These are phyloP conservation scores for Myxozyma lipomycoides DNA, from an alignment of 805 yeast species.

Conservation along the genomic window DNA sequence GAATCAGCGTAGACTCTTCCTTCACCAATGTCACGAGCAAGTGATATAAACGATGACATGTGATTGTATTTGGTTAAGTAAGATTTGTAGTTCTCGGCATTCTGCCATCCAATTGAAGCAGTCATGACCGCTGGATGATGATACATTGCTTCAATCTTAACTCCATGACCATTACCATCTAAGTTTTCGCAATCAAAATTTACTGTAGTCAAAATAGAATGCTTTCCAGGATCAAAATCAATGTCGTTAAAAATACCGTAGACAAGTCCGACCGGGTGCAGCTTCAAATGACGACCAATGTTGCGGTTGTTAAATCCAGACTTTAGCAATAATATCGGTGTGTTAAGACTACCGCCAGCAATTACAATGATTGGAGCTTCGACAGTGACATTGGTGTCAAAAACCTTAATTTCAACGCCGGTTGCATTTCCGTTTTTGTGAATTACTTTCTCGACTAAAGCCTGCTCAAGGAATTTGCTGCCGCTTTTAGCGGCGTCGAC, in stretches of 20 bases:
- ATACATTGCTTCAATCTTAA: conserved; percentile 48
- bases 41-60: conserved; percentile 42
- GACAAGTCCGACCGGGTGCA: conserved; percentile 47
- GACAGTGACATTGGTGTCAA: conserved; percentile 32
- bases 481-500: conserved; percentile 47
- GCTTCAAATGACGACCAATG: conserved; percentile 50
- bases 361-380: conserved; percentile 46
- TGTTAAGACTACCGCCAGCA: conserved; percentile 47
- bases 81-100: conserved; percentile 38
- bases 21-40: conserved; percentile 46
- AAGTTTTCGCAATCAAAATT: conserved; percentile 43
- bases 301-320: conserved; percentile 50
- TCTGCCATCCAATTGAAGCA: conserved; percentile 45
- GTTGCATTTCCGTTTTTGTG: conserved; percentile 45
- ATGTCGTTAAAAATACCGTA: conserved; percentile 43
- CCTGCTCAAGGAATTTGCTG: conserved; percentile 46
- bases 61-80: conserved; percentile 41
- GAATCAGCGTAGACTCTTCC: conserved; percentile 42
- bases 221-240: conserved; percentile 41
- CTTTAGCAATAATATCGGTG: conserved; percentile 47
- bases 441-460: conserved; percentile 41
- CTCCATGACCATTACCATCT: conserved; percentile 53
- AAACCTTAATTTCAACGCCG: conserved; percentile 44
- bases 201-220: conserved; percentile 50
- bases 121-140: conserved; percentile 45